Evolutionary conservation across 768 basidiomycete species (phyloP), one percentile per base, ranked within the genome.

Genomic region (Macrolepiota dolichaula): DNA sequence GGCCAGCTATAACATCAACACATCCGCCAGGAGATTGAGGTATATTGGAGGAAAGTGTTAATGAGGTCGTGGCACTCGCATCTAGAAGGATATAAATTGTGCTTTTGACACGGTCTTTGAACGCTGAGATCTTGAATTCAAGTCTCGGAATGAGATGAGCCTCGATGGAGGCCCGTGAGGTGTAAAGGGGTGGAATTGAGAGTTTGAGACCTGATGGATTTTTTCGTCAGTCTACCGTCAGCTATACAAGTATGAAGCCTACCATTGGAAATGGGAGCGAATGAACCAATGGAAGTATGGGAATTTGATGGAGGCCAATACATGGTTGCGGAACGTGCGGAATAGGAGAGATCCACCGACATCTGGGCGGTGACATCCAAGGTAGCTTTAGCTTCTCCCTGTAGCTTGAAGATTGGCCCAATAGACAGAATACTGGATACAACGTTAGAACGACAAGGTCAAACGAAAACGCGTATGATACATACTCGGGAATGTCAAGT

Each of bases 81-180:
- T 81, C 79, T 40, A 79, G 65, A 4, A 76, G 72, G 49, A 83
- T 64, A 68, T 76, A 81, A 19, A 84, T 65, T 0, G 67, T 70
- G 13, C 79, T 75, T 11, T 74, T 64, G 5, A 72, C 77, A 7
- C 66, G 57, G 37, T 70, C 70, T n/a, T 65, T 73, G 2, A 84
- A 70, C 5, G 79, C 79, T 11, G 70, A 68, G 35, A 85, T 67
- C 7, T 79, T 78, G 57, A 85, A 71, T 55, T 78, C 76, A 55
- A 83, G 61, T 40, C 70, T 70, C 0, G 82, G 84, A 61, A 79
- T 81, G 37, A 85, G 69, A 64, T 85, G 82, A 3, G 77, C 82
- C 24, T 72, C 68, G 32, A 84, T 59, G 3, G 67, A 73, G 15
- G 78, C 80, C 0, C 74, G 75, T 9, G 78, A 73, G 6, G 69